Evolutionary conservation across 495 filamentous ascomycete genomes (phyloP).

Genomic region (Xylaria venustula): DNA sequence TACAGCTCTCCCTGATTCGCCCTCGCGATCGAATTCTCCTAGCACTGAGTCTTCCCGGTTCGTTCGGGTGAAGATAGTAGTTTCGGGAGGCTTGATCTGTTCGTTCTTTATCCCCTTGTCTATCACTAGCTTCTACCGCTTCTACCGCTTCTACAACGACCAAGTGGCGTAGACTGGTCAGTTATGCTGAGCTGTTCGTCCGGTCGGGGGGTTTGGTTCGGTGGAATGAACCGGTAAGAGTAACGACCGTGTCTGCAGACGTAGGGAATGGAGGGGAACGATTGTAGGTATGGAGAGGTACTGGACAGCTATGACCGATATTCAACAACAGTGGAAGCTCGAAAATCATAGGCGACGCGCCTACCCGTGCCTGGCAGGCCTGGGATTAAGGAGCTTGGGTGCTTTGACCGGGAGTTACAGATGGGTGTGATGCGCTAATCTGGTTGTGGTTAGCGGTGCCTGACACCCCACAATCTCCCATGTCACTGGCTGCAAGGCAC

Average conservation of each 20-base stretch:
- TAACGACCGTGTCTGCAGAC: background rate
- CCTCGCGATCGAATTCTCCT: background rate
- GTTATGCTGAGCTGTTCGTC: background rate
- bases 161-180: background rate
- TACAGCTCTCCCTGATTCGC: constrained; percentile 10
- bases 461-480: background rate
- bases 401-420: constrained; percentile 13
- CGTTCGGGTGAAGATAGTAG: background rate
- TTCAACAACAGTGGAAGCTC: constrained; percentile 17
- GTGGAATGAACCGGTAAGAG: background rate
- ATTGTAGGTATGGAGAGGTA: background rate
- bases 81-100: background rate
- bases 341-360: constrained; percentile 26
- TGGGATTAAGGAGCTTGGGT: constrained; percentile 28
- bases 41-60: background rate
- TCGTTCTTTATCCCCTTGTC: background rate
- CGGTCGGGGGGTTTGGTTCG: background rate
- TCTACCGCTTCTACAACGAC: background rate
- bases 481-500: background rate
- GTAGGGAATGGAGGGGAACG: background rate
- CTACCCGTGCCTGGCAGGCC: constrained; percentile 15
- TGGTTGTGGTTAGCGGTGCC: background rate
- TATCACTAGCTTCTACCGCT: too few relatives aligned
- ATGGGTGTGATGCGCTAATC: constrained; percentile 1
- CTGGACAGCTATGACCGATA: background rate